These are phyloP conservation scores for Neonectria hederae DNA, from an alignment of 2,329 filamentous ascomycete species.

Conservation along the genomic window DNA sequence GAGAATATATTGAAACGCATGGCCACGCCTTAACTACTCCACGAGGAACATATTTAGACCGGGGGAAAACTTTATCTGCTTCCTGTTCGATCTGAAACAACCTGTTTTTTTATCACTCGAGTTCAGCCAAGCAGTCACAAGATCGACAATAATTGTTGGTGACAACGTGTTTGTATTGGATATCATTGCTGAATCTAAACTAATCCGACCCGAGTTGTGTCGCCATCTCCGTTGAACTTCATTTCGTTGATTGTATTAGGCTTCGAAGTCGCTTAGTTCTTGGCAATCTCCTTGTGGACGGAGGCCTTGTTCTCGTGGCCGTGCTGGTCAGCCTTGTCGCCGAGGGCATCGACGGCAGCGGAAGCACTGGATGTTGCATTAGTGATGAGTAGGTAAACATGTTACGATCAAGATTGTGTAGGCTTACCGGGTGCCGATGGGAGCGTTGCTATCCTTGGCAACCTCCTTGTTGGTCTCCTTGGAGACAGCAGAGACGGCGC, in stretches of 20 bases:
- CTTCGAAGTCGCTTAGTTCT: slow-evolving; percentile 38
- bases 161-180: neutral
- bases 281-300: slow-evolving; percentile 52
- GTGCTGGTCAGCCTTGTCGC: slow-evolving; percentile 58
- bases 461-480: slow-evolving; percentile 78
- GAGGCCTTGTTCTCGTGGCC: slow-evolving; percentile 54
- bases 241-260: slow-evolving; percentile 12
- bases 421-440: slow-evolving; percentile 62
- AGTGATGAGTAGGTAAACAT: slow-evolving; percentile 28
- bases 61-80: no score
- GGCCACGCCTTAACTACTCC: no score
- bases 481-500: slow-evolving; percentile 63
- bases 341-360: slow-evolving; percentile 60
- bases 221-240: slow-evolving; percentile 22
- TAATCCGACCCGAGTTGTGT: neutral
- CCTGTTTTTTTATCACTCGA: no score
- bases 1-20: no score
- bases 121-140: no score
- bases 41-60: no score
- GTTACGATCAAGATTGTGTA: neutral
- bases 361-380: slow-evolving; percentile 48
- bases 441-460: slow-evolving; percentile 69
- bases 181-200: neutral
- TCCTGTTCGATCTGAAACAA: no score
- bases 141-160: neutral